Conservation (phyloP, 1,284 basidiomycete genomes). For the Malassezia yamatoensis region DNA sequence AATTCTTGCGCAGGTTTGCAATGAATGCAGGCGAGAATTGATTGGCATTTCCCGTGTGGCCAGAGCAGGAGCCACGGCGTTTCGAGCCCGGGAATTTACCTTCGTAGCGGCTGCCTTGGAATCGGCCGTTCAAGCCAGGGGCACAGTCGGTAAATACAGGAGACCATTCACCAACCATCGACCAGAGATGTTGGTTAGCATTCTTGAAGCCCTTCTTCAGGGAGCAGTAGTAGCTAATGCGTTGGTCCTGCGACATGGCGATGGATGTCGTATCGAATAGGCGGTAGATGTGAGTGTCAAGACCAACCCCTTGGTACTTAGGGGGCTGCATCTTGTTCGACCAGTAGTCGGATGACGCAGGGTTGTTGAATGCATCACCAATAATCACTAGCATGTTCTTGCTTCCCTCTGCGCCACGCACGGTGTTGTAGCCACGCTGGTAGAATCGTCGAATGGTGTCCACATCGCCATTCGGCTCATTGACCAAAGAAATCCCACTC, state of each 20-base stretch:
- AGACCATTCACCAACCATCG: constrained; percentile 47
- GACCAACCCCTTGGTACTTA: constrained; percentile 58
- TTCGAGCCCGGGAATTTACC: constrained; percentile 53
- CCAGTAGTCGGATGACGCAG: constrained; percentile 57
- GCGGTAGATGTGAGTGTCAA: constrained; percentile 55
- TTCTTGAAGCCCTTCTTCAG: constrained; percentile 26
- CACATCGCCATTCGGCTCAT: constrained; percentile 32
- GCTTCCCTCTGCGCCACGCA: constrained; percentile 24
- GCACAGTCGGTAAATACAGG: constrained; percentile 72
- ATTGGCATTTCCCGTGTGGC: constrained; percentile 61
- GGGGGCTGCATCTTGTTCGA: constrained; percentile 57
- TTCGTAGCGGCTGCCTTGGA: constrained; percentile 67
- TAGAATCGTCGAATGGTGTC: constrained; percentile 29
- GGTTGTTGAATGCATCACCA: constrained; percentile 73
- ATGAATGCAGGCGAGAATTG: constrained; percentile 70
- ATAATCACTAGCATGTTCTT: constrained; percentile 52
- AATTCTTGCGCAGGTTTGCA: constrained; percentile 67
- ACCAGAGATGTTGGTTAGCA: constrained; percentile 30
- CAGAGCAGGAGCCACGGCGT: constrained; percentile 61
- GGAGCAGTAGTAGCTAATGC: constrained; percentile 33
- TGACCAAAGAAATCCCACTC: constrained; percentile 32
- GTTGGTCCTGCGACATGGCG: constrained; percentile 21
- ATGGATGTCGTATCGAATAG: constrained; percentile 30
- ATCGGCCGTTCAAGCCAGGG: constrained; percentile 58
- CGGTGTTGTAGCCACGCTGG: constrained; percentile 32